phyloP scores from a whole-genome alignment of 345 rosid species.

The Salix suchowensis region DNA sequence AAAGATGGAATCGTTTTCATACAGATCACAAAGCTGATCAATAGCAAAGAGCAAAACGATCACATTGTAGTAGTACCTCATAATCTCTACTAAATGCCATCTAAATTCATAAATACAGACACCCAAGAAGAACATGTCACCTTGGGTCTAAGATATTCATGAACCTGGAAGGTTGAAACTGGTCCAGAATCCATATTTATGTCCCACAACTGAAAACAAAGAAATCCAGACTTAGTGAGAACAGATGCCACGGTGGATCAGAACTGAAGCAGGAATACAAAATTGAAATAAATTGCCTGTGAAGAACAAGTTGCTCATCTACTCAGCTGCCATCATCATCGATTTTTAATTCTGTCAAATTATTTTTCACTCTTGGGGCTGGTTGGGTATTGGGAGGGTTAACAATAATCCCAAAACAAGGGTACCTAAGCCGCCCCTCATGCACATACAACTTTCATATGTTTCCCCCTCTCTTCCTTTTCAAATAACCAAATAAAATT shows the following conservation, averaged over 20 bases:
- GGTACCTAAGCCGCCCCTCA: not conserved
- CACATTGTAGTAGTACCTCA: not conserved
- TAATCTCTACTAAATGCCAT: constrained; percentile 2
- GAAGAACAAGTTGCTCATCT: not conserved
- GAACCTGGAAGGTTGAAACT: constrained; percentile 88
- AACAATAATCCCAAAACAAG: not conserved
- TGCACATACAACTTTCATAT: not conserved
- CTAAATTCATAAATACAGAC: not conserved
- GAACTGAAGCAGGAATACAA: not conserved
- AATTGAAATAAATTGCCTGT: not conserved
- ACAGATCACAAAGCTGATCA: constrained; percentile 62
- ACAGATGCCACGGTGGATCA: not conserved
- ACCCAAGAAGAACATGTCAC: constrained; percentile 25
- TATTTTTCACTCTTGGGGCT: not conserved
- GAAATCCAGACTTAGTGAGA: not conserved
- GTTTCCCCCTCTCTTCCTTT: not conserved
- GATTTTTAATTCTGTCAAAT: not conserved
- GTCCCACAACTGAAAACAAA: constrained; percentile 67
- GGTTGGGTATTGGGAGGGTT: not conserved
- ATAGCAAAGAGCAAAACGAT: constrained; percentile 12
- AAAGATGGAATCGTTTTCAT: constrained; percentile 62
- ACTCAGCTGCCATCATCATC: not conserved
- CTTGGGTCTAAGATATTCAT: constrained; percentile 83
- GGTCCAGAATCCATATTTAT: constrained; percentile 77
- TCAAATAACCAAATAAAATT: not conserved